A percentile compares a stretch with the other conserved stretches of the same genome.
These are phyloP conservation scores for Eimeria tenella DNA, from an alignment of 169 alveolate species.

Conservation along the genomic window DNA sequence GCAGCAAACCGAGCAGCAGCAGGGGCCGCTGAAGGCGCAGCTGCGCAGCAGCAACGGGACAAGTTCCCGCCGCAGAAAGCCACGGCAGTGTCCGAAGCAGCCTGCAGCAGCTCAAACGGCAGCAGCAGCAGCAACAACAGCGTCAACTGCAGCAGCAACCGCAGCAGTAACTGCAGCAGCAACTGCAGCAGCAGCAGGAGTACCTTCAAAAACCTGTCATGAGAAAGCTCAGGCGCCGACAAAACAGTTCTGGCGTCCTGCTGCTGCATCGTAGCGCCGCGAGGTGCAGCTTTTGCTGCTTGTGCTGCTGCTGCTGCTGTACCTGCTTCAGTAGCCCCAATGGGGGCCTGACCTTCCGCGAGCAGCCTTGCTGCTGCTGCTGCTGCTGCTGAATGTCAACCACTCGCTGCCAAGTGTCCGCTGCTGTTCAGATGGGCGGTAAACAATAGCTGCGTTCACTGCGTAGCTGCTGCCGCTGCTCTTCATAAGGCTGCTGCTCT, in stretches of 20 bases:
- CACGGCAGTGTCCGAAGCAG: not conserved
- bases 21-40: not conserved
- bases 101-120: not conserved
- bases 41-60: not conserved
- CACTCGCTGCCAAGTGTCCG: no score
- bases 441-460: not conserved
- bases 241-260: not conserved
- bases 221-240: not conserved
- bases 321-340: not conserved
- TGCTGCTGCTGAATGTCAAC: not conserved
- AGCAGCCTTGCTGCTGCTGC: not conserved
- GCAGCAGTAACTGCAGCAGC: conserved; percentile 9
- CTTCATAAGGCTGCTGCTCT: not conserved
- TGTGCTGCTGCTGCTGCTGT: not conserved
- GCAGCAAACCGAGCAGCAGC: not conserved
- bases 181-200: conserved; percentile 18
- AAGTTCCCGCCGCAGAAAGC: not conserved
- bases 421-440: no score
- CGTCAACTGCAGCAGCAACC: not conserved
- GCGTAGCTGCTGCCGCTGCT: not conserved
- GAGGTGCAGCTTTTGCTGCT: conserved; percentile 7
- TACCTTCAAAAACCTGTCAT: not conserved
- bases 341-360: no score
- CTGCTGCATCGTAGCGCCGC: conserved; percentile 1
- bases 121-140: not conserved